phyloP scores from a whole-genome alignment of 495 filamentous ascomycete genomes.

The Hyaloscypha bicolor region DNA sequence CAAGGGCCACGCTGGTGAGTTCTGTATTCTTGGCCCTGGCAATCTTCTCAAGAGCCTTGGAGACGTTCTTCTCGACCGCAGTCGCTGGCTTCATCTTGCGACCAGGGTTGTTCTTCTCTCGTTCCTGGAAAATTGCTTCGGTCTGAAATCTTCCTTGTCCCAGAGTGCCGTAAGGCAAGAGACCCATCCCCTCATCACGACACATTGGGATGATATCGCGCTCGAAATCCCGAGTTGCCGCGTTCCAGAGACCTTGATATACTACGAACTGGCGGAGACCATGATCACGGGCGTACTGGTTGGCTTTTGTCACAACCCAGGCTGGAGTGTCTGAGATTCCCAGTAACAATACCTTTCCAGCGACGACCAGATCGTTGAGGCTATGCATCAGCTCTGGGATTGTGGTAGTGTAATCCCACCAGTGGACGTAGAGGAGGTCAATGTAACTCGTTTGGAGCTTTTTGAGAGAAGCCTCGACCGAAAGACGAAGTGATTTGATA shows the following conservation, averaged over 20 bases:
- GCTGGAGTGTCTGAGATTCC: slow-evolving; percentile 68
- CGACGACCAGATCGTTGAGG: slow-evolving; percentile 58
- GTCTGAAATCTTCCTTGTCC: slow-evolving; percentile 63
- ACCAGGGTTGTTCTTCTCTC: slow-evolving; percentile 19
- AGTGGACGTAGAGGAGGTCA: slow-evolving; percentile 64
- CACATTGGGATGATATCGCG: slow-evolving; percentile 70
- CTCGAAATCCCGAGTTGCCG: slow-evolving; percentile 62
- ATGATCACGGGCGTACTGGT: slow-evolving; percentile 65
- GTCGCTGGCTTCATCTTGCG: slow-evolving; percentile 29
- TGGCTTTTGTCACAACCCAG: slow-evolving; percentile 70
- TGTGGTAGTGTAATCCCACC: slow-evolving; percentile 51
- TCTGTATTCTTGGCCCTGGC: slow-evolving; percentile 51
- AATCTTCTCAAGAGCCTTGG: slow-evolving; percentile 55
- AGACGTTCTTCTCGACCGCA: slow-evolving; percentile 45
- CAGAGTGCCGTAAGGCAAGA: slow-evolving; percentile 63
- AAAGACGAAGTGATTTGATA: slow-evolving; percentile 8
- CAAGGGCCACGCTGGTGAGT: slow-evolving; percentile 63
- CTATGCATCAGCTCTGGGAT: slow-evolving; percentile 71
- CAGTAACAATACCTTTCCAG: slow-evolving; percentile 70
- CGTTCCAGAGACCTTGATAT: slow-evolving; percentile 67
- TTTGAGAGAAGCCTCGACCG: slow-evolving; percentile 44
- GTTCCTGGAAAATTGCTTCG: slow-evolving; percentile 37
- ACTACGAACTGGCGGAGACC: slow-evolving; percentile 64
- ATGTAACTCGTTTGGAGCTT: slow-evolving; percentile 66
- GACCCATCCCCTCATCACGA: slow-evolving; percentile 65